These are phyloP conservation scores for Citrus sp. DNA, from an alignment of 345 rosid genomes.

Conservation along the genomic window DNA sequence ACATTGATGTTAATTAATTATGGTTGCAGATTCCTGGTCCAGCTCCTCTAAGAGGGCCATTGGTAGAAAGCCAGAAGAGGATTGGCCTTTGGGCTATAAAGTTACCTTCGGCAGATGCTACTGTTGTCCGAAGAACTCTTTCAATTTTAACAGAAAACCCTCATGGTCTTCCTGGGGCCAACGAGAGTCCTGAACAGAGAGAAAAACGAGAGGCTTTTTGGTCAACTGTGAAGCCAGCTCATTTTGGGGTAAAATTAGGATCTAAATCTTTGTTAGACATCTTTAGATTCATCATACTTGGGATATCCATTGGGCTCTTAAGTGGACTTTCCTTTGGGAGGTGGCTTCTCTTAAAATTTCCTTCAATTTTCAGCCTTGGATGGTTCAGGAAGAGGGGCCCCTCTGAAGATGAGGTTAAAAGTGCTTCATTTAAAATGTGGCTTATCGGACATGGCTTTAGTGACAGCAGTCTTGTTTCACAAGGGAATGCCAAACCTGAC, in stretches of 20 bases:
- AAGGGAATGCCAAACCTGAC: conserved; percentile 49
- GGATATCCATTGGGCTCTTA: conserved; percentile 57
- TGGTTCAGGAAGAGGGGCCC: conserved; percentile 81
- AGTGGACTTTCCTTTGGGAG: conserved; percentile 54
- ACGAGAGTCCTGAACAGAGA: conserved; percentile 56
- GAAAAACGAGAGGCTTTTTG: conserved; percentile 66
- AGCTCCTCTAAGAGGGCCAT: conserved; percentile 52
- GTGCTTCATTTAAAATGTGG: conserved; percentile 90
- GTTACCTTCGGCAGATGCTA: conserved; percentile 81
- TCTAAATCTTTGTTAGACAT: conserved; percentile 57
- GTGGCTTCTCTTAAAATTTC: conserved; percentile 80
- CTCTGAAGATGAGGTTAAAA: conserved; percentile 69
- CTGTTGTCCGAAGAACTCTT: conserved; percentile 76
- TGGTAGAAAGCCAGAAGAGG: conserved; percentile 62
- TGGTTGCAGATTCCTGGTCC: conserved; percentile 76
- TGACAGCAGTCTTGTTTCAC: conserved; percentile 37
- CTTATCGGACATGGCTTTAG: conserved; percentile 77
- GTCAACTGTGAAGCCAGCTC: conserved; percentile 65
- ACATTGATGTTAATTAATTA: neutral
- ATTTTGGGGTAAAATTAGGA: conserved; percentile 78
- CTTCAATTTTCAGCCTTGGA: conserved; percentile 82
- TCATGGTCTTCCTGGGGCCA: conserved; percentile 60
- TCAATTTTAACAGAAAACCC: conserved; percentile 62
- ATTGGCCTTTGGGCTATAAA: conserved; percentile 77
- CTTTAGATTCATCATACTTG: conserved; percentile 43